These are phyloP conservation scores for Pilasporangium apinafurcum DNA, from an alignment of 352 stramenopile genomes.

Conservation along the genomic window DNA sequence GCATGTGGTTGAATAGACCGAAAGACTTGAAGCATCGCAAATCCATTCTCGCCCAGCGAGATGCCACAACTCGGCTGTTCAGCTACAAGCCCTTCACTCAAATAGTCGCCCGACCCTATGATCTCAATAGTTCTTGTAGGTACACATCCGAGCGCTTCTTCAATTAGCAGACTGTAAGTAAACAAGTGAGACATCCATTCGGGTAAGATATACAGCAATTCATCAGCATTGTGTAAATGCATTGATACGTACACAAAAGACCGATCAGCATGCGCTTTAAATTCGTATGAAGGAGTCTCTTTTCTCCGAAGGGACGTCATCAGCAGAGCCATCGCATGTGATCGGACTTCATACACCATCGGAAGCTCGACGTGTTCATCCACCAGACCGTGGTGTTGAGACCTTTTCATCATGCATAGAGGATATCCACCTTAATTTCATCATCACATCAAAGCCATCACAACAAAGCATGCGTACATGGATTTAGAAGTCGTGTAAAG, in stretches of 20 bases:
- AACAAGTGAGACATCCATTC: no score
- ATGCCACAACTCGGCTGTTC: constrained; percentile 9
- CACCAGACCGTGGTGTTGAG: neutral
- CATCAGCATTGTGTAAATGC: no score
- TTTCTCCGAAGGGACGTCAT: constrained; percentile 11
- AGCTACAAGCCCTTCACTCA: constrained; percentile 4
- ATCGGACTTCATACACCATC: constrained; percentile 17
- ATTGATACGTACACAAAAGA: no score
- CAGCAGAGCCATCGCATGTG: constrained; percentile 9
- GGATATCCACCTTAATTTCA: no score
- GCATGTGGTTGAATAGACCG: constrained; percentile 15
- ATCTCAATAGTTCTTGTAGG: constrained; percentile 9
- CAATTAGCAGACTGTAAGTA: constrained; percentile 15
- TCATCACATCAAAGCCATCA: no score
- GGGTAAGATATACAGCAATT: no score
- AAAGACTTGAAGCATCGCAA: constrained; percentile 19
- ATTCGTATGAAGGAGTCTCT: no score
- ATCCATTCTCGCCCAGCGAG: constrained; percentile 11
- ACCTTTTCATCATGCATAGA: no score
- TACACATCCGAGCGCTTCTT: constrained; percentile 17
- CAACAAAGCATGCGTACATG: constrained; percentile 9
- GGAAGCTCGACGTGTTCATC: constrained; percentile 4
- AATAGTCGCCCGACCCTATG: constrained; percentile 1
- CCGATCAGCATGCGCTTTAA: no score
- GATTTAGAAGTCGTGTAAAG: constrained; percentile 18